These are phyloP conservation scores for Fomitopsis betulina DNA, from an alignment of 1,284 basidiomycete genomes.

Conservation along the genomic window DNA sequence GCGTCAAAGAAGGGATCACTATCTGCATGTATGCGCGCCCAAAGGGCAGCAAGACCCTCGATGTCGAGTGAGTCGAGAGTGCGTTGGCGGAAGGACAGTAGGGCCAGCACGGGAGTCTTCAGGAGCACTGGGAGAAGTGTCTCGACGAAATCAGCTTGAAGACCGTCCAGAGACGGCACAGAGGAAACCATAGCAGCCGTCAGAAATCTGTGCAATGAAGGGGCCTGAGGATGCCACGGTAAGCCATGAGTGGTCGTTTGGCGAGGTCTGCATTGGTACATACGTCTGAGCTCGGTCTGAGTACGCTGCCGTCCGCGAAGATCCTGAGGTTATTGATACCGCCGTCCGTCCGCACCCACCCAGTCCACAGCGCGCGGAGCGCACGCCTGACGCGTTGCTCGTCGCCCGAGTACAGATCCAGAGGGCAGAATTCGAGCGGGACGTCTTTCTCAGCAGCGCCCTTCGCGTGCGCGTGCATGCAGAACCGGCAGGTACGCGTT, in stretches of 20 bases:
- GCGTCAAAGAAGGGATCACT: constrained; percentile 11
- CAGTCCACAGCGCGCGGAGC: constrained; percentile 65
- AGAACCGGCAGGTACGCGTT: constrained; percentile 75
- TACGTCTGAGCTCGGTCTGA: constrained; percentile 57
- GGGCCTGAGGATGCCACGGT: background rate
- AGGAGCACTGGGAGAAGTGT: constrained; percentile 50
- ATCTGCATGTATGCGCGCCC: constrained; percentile 27
- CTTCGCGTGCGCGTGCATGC: constrained; percentile 75
- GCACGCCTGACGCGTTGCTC: constrained; percentile 54
- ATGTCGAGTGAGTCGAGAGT: constrained; percentile 80
- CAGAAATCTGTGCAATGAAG: background rate
- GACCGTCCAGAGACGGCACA: background rate
- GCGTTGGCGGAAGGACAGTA: constrained; percentile 66
- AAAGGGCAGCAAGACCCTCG: constrained; percentile 63
- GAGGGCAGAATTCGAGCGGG: constrained; percentile 71
- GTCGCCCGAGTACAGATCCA: constrained; percentile 81
- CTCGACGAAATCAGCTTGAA: constrained; percentile 34
- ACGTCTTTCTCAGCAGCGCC: constrained; percentile 34
- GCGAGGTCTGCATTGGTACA: constrained; percentile 18
- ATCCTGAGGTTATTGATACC: constrained; percentile 77
- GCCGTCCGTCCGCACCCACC: constrained; percentile 63
- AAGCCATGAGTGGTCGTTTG: background rate
- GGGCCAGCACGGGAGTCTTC: constrained; percentile 50
- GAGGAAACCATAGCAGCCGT: background rate
- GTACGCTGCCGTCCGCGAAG: constrained; percentile 60